Conservation (phyloP, 345 rosid species). For the Arabidopsis thaliana region TAIR10.1 NC_003071.7:19007001-19007500, state of each 20-base stretch:
- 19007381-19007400: background rate
- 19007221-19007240: conserved; percentile 73
- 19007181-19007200: conserved; percentile 90
- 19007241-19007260: conserved; percentile 89
- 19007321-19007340: background rate
- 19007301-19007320: background rate
- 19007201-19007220: conserved; percentile 70
- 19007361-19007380: conserved; percentile 6
- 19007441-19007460: conserved; percentile 98
- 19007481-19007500: conserved; percentile 94
- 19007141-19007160: conserved; percentile 91
- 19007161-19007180: conserved; percentile 82
- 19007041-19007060: background rate
- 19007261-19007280: conserved; percentile 95
- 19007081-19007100: conserved; percentile 54
- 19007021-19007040: background rate
- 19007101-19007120: background rate
- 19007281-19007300: conserved; percentile 73
- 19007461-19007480: conserved; percentile 97
- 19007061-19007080: conserved; percentile 54
- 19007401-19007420: background rate
- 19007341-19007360: too few species aligned
- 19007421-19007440: conserved; percentile 72
- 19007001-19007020: background rate
- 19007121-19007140: conserved; percentile 71